Evolutionary conservation across 2,329 filamentous ascomycete species (phyloP).

Genomic region (Aspergillus thermomutatus): DNA sequence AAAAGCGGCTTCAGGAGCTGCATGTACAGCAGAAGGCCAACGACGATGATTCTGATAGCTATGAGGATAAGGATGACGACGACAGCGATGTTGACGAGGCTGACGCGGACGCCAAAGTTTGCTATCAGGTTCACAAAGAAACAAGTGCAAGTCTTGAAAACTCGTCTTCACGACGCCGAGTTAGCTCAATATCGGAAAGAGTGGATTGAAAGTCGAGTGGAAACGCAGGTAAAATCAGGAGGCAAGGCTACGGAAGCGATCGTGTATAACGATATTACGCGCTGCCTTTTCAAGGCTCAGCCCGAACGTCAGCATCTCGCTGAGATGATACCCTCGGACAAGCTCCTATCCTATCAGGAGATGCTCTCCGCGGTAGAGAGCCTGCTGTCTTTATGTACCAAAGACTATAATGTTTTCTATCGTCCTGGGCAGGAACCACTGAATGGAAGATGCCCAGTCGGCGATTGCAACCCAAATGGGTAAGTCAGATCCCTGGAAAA

Average conservation of each 20-base stretch:
- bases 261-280: constrained; percentile 2
- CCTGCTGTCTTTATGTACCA: neutral
- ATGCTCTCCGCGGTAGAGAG: constrained; percentile 2
- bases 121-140: neutral
- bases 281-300: constrained; percentile 3
- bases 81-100: neutral
- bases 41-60: too few relatives aligned
- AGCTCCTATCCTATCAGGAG: constrained; percentile 2
- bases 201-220: constrained; percentile 2
- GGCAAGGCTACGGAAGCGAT: constrained; percentile 1
- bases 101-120: neutral
- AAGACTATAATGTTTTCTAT: constrained; percentile 2
- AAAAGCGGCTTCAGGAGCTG: constrained; percentile 6
- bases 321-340: constrained; percentile 1
- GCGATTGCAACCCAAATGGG: neutral
- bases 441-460: neutral
- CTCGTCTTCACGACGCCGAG: constrained; percentile 2
- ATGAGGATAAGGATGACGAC: neutral
- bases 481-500: neutral
- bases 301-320: constrained; percentile 4
- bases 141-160: neutral
- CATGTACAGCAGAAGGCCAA: too few relatives aligned
- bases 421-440: neutral
- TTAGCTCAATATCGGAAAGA: constrained; percentile 1
- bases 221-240: constrained; percentile 4